Base-by-base conservation (phyloP, 768 basidiomycete species). In the Trametes punicea region DNA sequence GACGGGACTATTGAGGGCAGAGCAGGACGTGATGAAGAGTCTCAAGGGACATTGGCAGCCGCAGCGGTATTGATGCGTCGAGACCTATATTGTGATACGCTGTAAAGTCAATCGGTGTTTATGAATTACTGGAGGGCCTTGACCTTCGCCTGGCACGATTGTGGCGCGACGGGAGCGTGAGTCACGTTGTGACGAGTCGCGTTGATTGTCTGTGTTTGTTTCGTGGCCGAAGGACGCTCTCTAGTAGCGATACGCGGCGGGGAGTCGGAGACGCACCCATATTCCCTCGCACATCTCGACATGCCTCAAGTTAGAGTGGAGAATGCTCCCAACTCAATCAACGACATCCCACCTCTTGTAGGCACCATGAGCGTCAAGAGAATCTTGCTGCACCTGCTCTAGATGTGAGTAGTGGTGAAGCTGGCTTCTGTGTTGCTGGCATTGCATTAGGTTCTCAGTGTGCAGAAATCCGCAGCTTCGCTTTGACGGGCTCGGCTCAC, bases 31-130 rank as follows among this genome's bases (percentile, higher is more conserved):
- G 7, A 85, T 77, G 11, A 79, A 70, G 52, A 67, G 62, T 44
- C 66, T 90, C 59, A 77, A 71, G 48, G 76, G 74, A 25, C 87
- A 90, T 65, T 90, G 88, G 88, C 71, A 76, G 23, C 88, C 84
- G 0, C 80, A 84, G 52, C 79, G 73, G 56, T 70, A 81, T 38
- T 87, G 70, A 67, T 18, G 11, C 4, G 20, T 4, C 40, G 40
- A 23, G 18, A 2, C 31, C 13, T 31, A 6, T 23, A 4, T 41
- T 41, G 21, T 38, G 36, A 38, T 9, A 16, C n/a, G n/a, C n/a
- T n/a, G n/a, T n/a, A n/a, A n/a, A n/a, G n/a, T n/a, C n/a, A n/a
- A n/a, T n/a, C n/a, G n/a, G n/a, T n/a, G n/a, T n/a, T n/a, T n/a
- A n/a, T n/a, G n/a, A n/a, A n/a, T n/a, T n/a, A n/a, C n/a, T n/a